Conservation (phyloP, 1,284 basidiomycete genomes). For the Tilletia walkeri region DNA sequence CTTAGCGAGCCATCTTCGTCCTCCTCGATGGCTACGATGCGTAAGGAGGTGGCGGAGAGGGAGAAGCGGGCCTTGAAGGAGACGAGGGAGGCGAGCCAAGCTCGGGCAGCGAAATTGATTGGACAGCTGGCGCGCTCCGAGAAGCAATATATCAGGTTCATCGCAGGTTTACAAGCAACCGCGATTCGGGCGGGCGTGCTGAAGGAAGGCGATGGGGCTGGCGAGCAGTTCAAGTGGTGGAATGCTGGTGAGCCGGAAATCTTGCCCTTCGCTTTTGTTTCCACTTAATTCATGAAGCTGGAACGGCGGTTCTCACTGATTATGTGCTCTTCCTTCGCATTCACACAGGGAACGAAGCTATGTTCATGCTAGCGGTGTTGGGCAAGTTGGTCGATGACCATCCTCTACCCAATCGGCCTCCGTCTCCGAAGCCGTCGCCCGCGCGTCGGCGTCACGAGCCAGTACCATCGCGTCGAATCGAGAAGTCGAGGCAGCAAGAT, state of each 20-base stretch:
- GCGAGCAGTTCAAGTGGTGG: slow-evolving; percentile 6
- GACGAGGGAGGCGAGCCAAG: background rate
- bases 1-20: background rate
- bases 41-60: background rate
- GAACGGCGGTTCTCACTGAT: no score
- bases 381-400: background rate
- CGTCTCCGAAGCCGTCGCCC: background rate
- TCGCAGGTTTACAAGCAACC: background rate
- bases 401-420: background rate
- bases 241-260: slow-evolving; percentile 1
- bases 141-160: background rate
- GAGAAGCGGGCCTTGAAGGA: background rate
- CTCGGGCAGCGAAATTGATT: background rate
- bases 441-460: background rate
- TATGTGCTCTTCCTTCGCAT: background rate
- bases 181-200: background rate
- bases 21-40: background rate
- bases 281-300: no score
- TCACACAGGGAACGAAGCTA: slow-evolving; percentile 1
- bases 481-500: background rate
- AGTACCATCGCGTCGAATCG: background rate
- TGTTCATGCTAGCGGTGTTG: slow-evolving; percentile 5
- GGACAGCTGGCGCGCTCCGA: background rate
- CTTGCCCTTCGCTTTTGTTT: no score
- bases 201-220: background rate